A percentile compares a stretch with the other conserved stretches of the same genome.
Evolutionary conservation across 1,139 yeast genomes (phyloP).

Genomic region (Protomyces inundatus): DNA sequence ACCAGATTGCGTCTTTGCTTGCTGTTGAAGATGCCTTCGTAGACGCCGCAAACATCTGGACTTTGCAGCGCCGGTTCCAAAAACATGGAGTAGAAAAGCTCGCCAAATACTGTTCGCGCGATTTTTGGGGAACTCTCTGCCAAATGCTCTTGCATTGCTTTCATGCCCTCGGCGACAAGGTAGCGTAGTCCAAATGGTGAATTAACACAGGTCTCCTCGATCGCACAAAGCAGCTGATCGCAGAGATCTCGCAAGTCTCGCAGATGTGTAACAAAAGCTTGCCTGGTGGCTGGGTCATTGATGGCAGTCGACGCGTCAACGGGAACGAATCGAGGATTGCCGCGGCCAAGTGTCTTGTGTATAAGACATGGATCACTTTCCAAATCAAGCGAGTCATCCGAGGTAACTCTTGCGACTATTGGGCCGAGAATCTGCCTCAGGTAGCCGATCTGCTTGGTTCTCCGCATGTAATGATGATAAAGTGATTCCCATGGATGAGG

Average conservation of each 20-base stretch:
- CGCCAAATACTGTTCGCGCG: conserved; percentile 64
- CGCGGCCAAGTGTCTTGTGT: conserved; percentile 47
- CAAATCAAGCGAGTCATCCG: conserved; percentile 56
- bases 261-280: conserved; percentile 64
- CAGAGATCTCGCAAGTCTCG: conserved; percentile 68
- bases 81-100: conserved; percentile 58
- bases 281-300: conserved; percentile 65
- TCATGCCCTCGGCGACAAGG: conserved; percentile 43
- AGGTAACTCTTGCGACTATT: conserved; percentile 48
- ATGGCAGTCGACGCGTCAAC: conserved; percentile 66
- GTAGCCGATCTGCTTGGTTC: conserved; percentile 55
- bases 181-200: conserved; percentile 64
- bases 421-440: conserved; percentile 54
- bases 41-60: conserved; percentile 63
- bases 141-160: conserved; percentile 44
- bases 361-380: conserved; percentile 72
- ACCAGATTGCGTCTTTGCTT: conserved; percentile 50
- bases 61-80: conserved; percentile 59
- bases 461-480: conserved; percentile 48
- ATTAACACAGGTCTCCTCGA: conserved; percentile 44
- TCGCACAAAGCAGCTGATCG: conserved; percentile 51
- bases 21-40: conserved; percentile 36
- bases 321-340: conserved; percentile 45
- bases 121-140: conserved; percentile 49
- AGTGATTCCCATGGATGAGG: conserved; percentile 48